A percentile compares a stretch with the other conserved stretches of the same genome.
phyloP scores from a whole-genome alignment of 2,329 filamentous ascomycete genomes.

The Exophiala spinifera region DNA sequence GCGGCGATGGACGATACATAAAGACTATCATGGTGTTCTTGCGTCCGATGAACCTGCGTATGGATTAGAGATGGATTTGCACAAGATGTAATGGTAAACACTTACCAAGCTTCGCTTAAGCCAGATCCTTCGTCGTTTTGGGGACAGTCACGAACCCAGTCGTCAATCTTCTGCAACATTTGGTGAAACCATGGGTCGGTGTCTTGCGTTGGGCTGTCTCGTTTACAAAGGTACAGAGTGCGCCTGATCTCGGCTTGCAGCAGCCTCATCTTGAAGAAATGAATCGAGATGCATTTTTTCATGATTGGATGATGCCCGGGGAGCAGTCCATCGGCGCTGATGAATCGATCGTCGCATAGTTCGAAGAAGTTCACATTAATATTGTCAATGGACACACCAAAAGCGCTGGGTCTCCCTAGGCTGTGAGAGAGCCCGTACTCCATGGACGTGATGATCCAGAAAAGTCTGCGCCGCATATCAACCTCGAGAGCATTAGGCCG shows the following conservation, averaged over 20 bases:
- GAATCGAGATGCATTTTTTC: conserved; percentile 84
- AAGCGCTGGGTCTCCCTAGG: conserved; percentile 81
- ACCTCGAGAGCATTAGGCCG: conserved; percentile 69
- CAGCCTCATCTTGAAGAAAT: conserved; percentile 88
- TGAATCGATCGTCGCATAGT: conserved; percentile 75
- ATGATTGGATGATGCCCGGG: conserved; percentile 67
- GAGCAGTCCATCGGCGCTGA: conserved; percentile 71
- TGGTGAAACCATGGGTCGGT: conserved; percentile 80
- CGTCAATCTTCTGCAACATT: conserved; percentile 73
- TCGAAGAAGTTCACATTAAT: conserved; percentile 85
- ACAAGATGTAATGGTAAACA: conserved; percentile 44
- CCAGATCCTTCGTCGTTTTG: conserved; percentile 64
- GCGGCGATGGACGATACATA: conserved; percentile 85
- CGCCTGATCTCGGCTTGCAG: conserved; percentile 84
- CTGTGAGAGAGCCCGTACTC: conserved; percentile 84
- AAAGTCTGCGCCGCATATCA: conserved; percentile 83
- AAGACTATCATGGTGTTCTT: conserved; percentile 88
- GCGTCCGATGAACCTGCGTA: conserved; percentile 54
- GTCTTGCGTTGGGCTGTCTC: conserved; percentile 71
- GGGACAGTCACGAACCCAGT: conserved; percentile 76
- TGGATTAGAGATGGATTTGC: conserved; percentile 33
- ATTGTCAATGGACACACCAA: conserved; percentile 76
- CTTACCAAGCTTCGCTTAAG: conserved; percentile 72
- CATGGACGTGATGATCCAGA: conserved; percentile 85
- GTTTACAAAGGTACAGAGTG: conserved; percentile 80